Evolutionary conservation across 164 flowering plant species (phyloP).

Genomic region (Litsea cubeba): DNA sequence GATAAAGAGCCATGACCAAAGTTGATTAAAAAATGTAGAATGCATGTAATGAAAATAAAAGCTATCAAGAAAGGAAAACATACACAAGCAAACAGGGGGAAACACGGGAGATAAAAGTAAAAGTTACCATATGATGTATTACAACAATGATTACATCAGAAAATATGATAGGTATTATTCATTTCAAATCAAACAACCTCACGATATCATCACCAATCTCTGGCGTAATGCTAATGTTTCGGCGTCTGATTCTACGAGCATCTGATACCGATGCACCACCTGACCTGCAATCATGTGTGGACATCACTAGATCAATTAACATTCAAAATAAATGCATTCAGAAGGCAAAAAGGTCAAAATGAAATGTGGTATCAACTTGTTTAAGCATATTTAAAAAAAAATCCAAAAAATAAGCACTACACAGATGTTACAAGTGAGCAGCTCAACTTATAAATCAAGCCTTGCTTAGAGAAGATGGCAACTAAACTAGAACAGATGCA

Average conservation of each 20-base stretch:
- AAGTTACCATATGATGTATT: neutral
- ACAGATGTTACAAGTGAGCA: neutral
- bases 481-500: too few relatives aligned
- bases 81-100: neutral
- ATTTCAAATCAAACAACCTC: conserved; percentile 45
- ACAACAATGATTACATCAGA: neutral
- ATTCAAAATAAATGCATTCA: neutral
- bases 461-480: too few relatives aligned
- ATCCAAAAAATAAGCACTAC: neutral
- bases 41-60: neutral
- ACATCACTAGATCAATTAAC: neutral
- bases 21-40: neutral
- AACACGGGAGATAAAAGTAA: neutral
- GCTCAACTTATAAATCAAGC: too few relatives aligned
- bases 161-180: neutral
- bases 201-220: conserved; percentile 98
- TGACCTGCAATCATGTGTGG: conserved; percentile 44
- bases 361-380: too few relatives aligned
- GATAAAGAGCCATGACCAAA: too few relatives aligned
- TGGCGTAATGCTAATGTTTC: conserved; percentile 95
- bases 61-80: neutral
- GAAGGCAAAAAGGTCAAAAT: neutral
- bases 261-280: conserved; percentile 70
- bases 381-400: too few relatives aligned
- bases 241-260: conserved; percentile 66